Conservation (phyloP, 345 rosid genomes). For the Salix exigua region DNA sequence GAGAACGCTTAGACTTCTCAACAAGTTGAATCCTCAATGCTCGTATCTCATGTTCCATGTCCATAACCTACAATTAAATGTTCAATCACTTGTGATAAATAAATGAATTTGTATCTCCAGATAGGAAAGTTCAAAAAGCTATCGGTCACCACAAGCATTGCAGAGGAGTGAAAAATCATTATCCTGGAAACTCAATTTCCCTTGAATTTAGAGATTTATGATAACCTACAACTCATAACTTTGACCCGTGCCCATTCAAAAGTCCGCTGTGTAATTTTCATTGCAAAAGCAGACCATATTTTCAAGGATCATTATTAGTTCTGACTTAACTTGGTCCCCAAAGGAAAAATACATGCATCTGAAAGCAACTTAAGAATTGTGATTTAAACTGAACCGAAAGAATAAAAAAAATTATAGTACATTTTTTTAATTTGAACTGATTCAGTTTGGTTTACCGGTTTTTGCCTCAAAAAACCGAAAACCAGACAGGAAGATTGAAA, state of each 20-base stretch:
- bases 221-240: background rate
- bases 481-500: too few relatives aligned
- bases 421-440: too few relatives aligned
- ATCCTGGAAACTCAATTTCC: background rate
- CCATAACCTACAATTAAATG: conserved; percentile 63
- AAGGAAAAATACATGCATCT: background rate
- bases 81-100: conserved; percentile 4
- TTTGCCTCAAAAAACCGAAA: too few relatives aligned
- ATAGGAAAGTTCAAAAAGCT: background rate
- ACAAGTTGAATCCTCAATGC: conserved; percentile 79
- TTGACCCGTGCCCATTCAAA: background rate
- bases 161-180: background rate
- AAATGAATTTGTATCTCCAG: background rate
- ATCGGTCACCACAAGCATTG: background rate
- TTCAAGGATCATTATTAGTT: background rate
- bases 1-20: conserved; percentile 68
- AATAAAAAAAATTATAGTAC: too few relatives aligned
- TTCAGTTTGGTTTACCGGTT: too few relatives aligned
- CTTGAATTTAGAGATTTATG: background rate
- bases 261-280: background rate
- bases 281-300: background rate
- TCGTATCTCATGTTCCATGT: conserved; percentile 82
- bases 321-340: background rate
- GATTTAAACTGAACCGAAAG: too few relatives aligned
- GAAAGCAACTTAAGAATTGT: background rate